Evolutionary conservation across 2,329 filamentous ascomycete species (phyloP), one percentile per base, ranked within the genome.

Genomic region (Alternaria gansuensis): DNA sequence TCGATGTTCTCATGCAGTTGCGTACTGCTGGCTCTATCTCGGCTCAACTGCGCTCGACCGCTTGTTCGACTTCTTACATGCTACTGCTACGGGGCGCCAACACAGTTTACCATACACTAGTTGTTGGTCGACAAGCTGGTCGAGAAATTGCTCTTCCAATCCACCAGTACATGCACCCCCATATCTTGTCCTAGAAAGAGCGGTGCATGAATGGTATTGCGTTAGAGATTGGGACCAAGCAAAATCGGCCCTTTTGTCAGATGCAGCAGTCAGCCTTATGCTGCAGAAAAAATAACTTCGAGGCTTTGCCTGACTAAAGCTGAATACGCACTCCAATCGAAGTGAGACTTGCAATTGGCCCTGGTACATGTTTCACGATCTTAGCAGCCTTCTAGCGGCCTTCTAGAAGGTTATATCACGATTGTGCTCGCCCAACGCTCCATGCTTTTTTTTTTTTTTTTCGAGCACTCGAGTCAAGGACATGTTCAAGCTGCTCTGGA

Each of bases 351-450:
- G 48, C 34, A 46, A 63, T 58, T 64, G 62, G 63, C 46, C 50
- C 62, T 55, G 60, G 60, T 58, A 63, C 60, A 53, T 52, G 70
- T 72, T 69, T 73, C 70, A 71, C 62, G 45, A 66, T 59, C 5
- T 53, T 71, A 72, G 68, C 51, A 56, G 34, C 59, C 63, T 73
- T 74, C 71, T 72, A 73, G 69, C 65, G 63, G 54, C 57, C 54
- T 72, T 71, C 70, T 51, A 69, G 70, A 72, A 70, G 14, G 36
- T 29, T 49, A 56, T 60, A 61, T 53, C 64, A 57, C 48, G 9
- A 57, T 45, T 63, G 44, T 68, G 37, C 63, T 72, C 71, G 65
- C 69, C 71, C 63, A 65, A 57, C 31, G 61, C 64, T 66, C 70
- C 63, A 72, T 70, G 65, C 63, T 66, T 58, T 48, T 24, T 33